Evolutionary conservation across 2,329 filamentous ascomycete genomes (phyloP).

Genomic region (Penicillium sp.): DNA sequence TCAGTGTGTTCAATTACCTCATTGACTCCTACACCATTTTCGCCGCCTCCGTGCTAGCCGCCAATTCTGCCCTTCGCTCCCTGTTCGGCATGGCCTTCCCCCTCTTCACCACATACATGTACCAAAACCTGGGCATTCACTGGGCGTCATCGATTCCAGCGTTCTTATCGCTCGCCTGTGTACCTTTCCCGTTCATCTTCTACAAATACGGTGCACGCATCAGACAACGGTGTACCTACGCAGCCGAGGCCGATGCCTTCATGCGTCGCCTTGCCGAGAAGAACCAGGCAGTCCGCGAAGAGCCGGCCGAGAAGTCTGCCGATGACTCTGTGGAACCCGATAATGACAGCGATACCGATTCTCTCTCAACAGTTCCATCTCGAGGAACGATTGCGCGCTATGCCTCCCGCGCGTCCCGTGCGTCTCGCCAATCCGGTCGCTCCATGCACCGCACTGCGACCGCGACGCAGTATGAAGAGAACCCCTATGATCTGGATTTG

Average conservation of each 20-base stretch:
- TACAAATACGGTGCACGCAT: constrained; percentile 42
- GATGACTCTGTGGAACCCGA: constrained; percentile 3
- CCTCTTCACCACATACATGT: constrained; percentile 50
- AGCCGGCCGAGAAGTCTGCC: constrained; percentile 9
- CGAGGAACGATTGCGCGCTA: constrained; percentile 14
- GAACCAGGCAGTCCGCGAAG: constrained; percentile 14
- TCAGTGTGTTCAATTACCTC: constrained; percentile 45
- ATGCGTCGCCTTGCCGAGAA: constrained; percentile 26
- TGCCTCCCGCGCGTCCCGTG: constrained; percentile 19
- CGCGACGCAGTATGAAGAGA: constrained; percentile 27
- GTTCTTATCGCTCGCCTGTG: constrained; percentile 45
- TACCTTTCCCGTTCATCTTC: constrained; percentile 45
- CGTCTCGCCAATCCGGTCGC: constrained; percentile 20
- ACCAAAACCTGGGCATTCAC: constrained; percentile 46
- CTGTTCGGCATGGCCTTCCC: constrained; percentile 49
- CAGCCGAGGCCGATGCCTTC: constrained; percentile 36
- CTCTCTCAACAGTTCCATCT: constrained; percentile 22
- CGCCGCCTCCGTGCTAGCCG: constrained; percentile 43
- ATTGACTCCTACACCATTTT: constrained; percentile 46
- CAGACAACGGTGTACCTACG: constrained; percentile 40
- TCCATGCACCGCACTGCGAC: constrained; percentile 21
- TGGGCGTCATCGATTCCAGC: constrained; percentile 50
- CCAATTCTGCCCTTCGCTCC: constrained; percentile 47
- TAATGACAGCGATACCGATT: constrained; percentile 16
- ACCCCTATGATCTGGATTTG: constrained; percentile 29